Evolutionary conservation across 2,329 filamentous ascomycete species (phyloP).

Genomic region (Phialocephala subalpina): DNA sequence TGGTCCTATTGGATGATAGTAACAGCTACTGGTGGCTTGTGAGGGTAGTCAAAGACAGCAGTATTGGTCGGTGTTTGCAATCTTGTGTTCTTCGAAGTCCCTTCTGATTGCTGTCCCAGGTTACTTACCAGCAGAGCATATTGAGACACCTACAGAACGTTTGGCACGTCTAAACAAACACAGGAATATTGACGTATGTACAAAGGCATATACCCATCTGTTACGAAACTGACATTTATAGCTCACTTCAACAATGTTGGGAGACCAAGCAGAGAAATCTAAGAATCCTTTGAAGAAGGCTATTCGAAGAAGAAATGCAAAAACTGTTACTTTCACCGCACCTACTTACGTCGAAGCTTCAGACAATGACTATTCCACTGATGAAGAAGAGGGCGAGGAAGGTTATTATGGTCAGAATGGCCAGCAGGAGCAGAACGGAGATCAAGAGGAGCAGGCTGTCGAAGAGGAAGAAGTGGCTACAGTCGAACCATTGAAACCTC

Average conservation of each 20-base stretch:
- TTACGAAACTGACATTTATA: conserved; percentile 42
- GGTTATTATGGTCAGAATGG: conserved; percentile 56
- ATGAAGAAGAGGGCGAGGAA: conserved; percentile 64
- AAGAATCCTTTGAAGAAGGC: conserved; percentile 79
- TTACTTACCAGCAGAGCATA: conserved; percentile 96
- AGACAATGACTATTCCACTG: conserved; percentile 74
- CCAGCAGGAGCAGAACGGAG: conserved; percentile 50
- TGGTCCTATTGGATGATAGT: conserved; percentile 97
- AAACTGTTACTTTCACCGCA: conserved; percentile 75
- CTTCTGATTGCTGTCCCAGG: conserved; percentile 58
- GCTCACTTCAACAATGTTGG: conserved; percentile 76
- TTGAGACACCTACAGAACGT: conserved; percentile 96
- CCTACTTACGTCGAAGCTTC: conserved; percentile 78
- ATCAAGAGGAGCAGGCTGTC: conserved; percentile 39
- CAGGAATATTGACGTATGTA: conserved; percentile 90
- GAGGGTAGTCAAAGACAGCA: conserved; percentile 95
- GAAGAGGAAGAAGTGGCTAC: conserved; percentile 46
- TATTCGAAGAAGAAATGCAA: conserved; percentile 73
- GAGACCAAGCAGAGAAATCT: conserved; percentile 74
- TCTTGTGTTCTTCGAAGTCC: not conserved
- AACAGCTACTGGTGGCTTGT: conserved; percentile 99
- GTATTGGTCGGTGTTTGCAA: conserved; percentile 69
- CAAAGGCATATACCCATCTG: not conserved
- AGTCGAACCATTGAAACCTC: conserved; percentile 50
- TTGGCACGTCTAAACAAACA: conserved; percentile 96